Evolutionary conservation across 768 basidiomycete species (phyloP).

Genomic region (Leccinellum rugosiceps): DNA sequence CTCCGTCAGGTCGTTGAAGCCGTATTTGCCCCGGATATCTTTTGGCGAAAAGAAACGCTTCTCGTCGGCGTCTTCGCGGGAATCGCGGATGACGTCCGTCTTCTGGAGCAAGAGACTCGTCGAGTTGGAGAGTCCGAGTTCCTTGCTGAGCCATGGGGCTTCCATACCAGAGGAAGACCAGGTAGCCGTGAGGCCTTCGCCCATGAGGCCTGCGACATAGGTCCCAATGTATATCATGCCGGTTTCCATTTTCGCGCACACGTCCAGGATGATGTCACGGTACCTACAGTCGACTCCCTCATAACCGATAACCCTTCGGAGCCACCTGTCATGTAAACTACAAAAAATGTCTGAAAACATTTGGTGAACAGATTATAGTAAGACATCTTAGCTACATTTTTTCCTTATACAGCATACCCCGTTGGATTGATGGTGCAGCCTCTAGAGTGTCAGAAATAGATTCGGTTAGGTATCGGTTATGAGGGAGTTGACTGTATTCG

Average conservation of each 20-base stretch:
- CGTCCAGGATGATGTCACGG: conserved; percentile 77
- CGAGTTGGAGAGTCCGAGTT: conserved; percentile 86
- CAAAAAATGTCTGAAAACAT: too few relatives aligned
- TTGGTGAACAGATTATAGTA: too few relatives aligned
- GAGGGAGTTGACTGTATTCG: too few relatives aligned
- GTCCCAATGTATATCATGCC: conserved; percentile 22
- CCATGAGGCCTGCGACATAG: conserved; percentile 78
- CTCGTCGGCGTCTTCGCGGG: conserved; percentile 85
- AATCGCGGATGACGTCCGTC: conserved; percentile 96
- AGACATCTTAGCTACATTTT: too few relatives aligned
- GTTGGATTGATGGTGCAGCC: too few relatives aligned
- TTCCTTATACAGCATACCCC: too few relatives aligned
- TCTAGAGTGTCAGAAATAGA: too few relatives aligned
- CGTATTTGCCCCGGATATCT: conserved; percentile 57
- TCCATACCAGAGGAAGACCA: conserved; percentile 87
- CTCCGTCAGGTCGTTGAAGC: conserved; percentile 69
- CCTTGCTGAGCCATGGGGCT: conserved; percentile 62
- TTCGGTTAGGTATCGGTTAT: too few relatives aligned
- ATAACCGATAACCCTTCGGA: too few relatives aligned
- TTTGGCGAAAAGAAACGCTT: conserved; percentile 66
- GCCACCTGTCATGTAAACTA: too few relatives aligned
- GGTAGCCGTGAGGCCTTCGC: conserved; percentile 57
- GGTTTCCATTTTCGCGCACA: conserved; percentile 78
- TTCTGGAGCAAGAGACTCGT: conserved; percentile 97
- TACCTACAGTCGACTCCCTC: too few relatives aligned